A percentile compares a stretch with the other conserved stretches of the same genome.
Conservation (phyloP, 208 protist species). For the Leptomonas seymouri region DNA sequence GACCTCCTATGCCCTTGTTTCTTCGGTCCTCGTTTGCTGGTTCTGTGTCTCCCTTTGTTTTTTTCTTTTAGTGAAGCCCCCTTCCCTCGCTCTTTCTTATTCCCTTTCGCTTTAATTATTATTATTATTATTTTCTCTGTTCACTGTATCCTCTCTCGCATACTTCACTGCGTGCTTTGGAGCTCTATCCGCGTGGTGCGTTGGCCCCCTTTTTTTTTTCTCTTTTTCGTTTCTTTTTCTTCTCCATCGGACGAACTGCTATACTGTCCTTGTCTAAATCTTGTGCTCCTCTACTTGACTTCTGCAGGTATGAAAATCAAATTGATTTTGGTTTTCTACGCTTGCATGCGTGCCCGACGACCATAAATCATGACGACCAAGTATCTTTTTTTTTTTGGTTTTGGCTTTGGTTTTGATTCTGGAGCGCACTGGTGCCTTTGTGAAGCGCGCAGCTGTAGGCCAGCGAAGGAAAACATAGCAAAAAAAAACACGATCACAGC, state of each 20-base stretch:
- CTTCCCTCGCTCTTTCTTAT: not conserved
- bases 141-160: not conserved
- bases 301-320: too few species aligned
- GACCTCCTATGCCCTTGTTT: not conserved
- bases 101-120: not conserved
- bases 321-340: too few species aligned
- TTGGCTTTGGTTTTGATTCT: not conserved
- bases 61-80: constrained; percentile 2
- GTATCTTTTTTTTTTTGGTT: not conserved
- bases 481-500: too few species aligned
- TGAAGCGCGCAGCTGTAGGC: too few species aligned
- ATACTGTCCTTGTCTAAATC: too few species aligned
- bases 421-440: too few species aligned
- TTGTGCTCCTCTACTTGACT: too few species aligned
- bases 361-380: too few species aligned
- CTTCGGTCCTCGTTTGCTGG: too few species aligned
- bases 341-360: too few species aligned
- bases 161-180: not conserved
- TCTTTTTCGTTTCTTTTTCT: not conserved
- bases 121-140: not conserved
- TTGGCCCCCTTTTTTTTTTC: not conserved
- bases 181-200: not conserved
- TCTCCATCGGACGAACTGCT: not conserved
- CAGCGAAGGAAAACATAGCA: too few species aligned
- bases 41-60: not conserved